Conservation (phyloP, 371 early-diverging fungal species). For the Caulochytrium protostelioides region DNA sequence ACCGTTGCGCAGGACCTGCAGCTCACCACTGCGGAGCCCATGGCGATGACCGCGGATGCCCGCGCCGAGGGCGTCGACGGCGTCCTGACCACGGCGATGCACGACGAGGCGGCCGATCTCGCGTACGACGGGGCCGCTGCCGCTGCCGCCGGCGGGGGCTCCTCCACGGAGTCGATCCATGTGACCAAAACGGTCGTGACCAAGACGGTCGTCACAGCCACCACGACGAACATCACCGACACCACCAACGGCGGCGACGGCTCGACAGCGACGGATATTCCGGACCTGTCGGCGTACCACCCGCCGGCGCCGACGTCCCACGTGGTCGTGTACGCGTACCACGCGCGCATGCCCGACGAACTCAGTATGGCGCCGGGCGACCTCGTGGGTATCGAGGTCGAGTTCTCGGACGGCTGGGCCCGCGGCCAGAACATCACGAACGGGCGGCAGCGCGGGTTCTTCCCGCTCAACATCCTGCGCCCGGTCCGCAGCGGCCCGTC, state of each 20-base stretch:
- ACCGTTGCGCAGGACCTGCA: no score
- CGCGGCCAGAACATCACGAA: slow-evolving; percentile 18
- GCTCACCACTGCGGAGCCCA: no score
- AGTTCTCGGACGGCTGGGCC: slow-evolving; percentile 21
- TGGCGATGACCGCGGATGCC: no score
- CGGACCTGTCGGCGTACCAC: slow-evolving; percentile 13
- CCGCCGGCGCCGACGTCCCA: slow-evolving; percentile 23
- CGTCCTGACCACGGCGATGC: no score
- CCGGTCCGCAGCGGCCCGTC: slow-evolving; percentile 17
- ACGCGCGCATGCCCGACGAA: slow-evolving; percentile 11
- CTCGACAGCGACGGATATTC: slow-evolving; percentile 9
- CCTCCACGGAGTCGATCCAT: neutral
- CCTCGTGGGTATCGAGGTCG: slow-evolving; percentile 19
- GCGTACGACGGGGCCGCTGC: slow-evolving; percentile 1
- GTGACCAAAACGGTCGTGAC: no score
- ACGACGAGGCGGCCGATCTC: no score
- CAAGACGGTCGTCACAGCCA: slow-evolving; percentile 1
- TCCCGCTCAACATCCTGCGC: slow-evolving; percentile 17
- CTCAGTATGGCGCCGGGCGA: slow-evolving; percentile 16
- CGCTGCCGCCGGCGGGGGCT: slow-evolving; percentile 1
- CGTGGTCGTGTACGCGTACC: slow-evolving; percentile 9
- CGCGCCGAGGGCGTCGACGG: no score
- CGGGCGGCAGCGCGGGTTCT: slow-evolving; percentile 13
- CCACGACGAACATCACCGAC: no score
- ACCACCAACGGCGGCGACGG: neutral